Evolutionary conservation across 106 monocot species (phyloP), one percentile per base, ranked within the genome.

Genomic region (Phalaenopsis aphrodite): DNA sequence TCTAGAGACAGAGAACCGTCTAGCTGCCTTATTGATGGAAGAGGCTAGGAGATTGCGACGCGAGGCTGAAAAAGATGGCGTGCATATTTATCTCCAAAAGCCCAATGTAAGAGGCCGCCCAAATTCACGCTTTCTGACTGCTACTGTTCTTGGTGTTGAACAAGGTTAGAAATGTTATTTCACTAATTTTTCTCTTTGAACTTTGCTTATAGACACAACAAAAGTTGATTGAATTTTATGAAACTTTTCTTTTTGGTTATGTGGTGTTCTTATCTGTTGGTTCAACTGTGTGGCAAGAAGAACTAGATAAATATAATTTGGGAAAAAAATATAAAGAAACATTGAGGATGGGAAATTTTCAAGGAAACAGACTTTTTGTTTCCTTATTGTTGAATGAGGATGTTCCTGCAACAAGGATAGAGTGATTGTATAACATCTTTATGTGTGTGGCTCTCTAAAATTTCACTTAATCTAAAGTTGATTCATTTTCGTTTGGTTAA

Each of bases 51-150:
- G 85, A 82, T 81, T 94, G 85, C 87, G 89, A 4, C 39, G 67
- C 4, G 81, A 99, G 86, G 90, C 94, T 80, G 92, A 94, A 0
- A 89, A 82, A 78, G 98, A 99, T 87, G 98, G 98, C 21, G 94
- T 99, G 14, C 90, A 85, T 72, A 88, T 52, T 48, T 99, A 99
- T 87, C 88, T 99, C 30, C 85, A 64, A 0, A 58, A 89, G 39
- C 92, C 92, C n/a, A 94, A 86, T 88, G 90, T 88, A 15, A 82
- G 98, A 43, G 83, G 79, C 38, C 94, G 92, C 1, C 98, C 94
- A 78, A 99, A 99, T 89, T 92, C 98, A 78, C 86, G 98, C 3
- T 99, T 99, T 71, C 92, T 99, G 24, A 91, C 98, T 69, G 94
- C 98, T 42, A 99, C 98, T 75, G 92, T 99, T 77, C 94, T 92